A percentile compares a stretch with the other conserved stretches of the same genome.
Conservation (phyloP, 2,329 filamentous ascomycete genomes). For the Diaporthe eres region DNA sequence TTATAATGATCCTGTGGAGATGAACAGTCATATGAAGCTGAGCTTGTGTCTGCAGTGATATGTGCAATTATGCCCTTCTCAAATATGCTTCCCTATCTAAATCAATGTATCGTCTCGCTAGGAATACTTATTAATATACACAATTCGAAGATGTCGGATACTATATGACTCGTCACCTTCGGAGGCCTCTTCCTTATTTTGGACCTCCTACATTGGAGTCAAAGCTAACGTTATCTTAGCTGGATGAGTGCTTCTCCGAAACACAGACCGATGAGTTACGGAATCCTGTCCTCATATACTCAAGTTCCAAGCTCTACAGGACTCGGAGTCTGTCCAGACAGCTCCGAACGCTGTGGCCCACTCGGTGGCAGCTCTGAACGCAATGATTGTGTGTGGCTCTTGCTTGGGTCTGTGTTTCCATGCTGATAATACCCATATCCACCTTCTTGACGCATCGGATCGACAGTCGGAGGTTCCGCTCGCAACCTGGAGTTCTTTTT, state of each 20-base stretch:
- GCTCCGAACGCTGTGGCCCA: background rate
- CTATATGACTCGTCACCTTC: background rate
- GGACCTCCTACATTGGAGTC: too few species aligned
- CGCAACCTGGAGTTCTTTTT: conserved; percentile 4
- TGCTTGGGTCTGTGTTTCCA: background rate
- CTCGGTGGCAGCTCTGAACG: conserved; percentile 1
- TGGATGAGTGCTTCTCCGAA: too few species aligned
- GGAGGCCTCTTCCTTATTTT: too few species aligned
- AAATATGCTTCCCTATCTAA: background rate
- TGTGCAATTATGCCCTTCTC: background rate
- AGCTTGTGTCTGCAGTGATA: background rate
- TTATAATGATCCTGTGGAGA: too few species aligned
- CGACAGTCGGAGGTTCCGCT: background rate
- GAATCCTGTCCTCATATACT: background rate
- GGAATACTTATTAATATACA: background rate
- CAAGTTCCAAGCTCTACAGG: background rate
- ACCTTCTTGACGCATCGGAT: background rate
- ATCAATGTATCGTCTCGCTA: background rate
- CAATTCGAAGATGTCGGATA: background rate
- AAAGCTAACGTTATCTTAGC: background rate
- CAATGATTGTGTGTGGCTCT: conserved; percentile 15
- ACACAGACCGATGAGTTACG: background rate
- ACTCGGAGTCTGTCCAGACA: background rate
- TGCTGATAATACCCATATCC: conserved; percentile 4
- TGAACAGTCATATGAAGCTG: background rate